Percentiles rank a stretch among this genome's conserved stretches.
These are phyloP conservation scores for Stephania yunnanensis DNA, from an alignment of 164 flowering plant species.

Conservation along the genomic window DNA sequence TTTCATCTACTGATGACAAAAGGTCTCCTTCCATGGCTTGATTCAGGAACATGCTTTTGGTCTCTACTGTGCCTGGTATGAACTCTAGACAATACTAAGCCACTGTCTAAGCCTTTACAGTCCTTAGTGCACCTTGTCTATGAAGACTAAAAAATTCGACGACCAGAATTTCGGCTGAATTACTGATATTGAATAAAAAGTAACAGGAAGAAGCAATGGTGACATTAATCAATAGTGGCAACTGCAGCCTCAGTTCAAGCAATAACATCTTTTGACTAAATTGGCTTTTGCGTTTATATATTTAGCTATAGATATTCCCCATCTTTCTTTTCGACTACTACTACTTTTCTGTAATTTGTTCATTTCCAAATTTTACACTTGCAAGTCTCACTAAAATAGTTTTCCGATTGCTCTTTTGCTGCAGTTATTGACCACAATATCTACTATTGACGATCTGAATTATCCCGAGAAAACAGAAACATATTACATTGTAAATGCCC, in stretches of 20 bases:
- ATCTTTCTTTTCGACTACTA: neutral
- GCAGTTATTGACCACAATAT: slow-evolving; percentile 80
- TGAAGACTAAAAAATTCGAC: neutral
- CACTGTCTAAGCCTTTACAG: too few species aligned
- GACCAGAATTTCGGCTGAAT: neutral
- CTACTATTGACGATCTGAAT: slow-evolving; percentile 91
- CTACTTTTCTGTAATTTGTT: neutral
- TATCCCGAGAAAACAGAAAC: slow-evolving; percentile 98
- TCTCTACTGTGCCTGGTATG: too few species aligned
- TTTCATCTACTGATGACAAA: too few species aligned
- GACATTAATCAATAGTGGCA: neutral
- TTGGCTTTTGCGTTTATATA: neutral
- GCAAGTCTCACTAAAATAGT: neutral
- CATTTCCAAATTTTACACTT: neutral
- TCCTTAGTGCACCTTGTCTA: too few species aligned
- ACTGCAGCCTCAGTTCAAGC: neutral
- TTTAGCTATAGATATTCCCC: neutral
- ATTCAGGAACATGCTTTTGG: too few species aligned
- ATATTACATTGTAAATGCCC: slow-evolving; percentile 86
- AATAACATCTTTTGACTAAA: neutral
- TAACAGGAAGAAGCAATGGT: neutral
- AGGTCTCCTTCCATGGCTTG: too few species aligned
- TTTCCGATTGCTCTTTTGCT: slow-evolving; percentile 14
- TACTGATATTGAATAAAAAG: neutral
- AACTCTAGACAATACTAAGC: too few species aligned